These are phyloP conservation scores for Phylloboletellus chloephorus DNA, from an alignment of 1,284 basidiomycete genomes.

Conservation along the genomic window DNA sequence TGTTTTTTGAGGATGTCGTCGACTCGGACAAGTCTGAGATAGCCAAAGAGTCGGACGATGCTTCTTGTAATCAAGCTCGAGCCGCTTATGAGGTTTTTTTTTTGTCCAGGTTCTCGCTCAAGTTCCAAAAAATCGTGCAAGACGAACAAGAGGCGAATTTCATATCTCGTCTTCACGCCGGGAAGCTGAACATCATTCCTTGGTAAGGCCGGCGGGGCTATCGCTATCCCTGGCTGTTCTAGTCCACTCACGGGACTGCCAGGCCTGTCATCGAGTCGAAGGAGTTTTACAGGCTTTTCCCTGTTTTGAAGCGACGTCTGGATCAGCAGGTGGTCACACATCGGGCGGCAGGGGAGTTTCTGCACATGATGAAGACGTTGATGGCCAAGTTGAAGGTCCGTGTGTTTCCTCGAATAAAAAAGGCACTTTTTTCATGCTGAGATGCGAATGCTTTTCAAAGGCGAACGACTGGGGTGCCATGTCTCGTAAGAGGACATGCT, in stretches of 20 bases:
- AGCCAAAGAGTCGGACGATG: constrained; percentile 44
- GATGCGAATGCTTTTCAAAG: constrained; percentile 26
- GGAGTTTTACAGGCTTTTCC: constrained; percentile 53
- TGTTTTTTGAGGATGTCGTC: constrained; percentile 46
- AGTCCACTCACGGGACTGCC: background rate
- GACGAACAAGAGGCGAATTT: constrained; percentile 59
- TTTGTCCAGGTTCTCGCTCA: constrained; percentile 42
- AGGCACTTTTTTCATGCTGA: background rate
- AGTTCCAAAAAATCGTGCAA: constrained; percentile 53
- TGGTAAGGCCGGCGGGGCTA: constrained; percentile 28
- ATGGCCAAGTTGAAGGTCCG: constrained; percentile 63
- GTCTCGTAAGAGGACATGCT: constrained; percentile 41
- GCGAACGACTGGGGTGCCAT: constrained; percentile 61
- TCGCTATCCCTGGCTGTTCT: background rate
- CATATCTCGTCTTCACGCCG: constrained; percentile 50
- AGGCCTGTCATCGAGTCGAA: constrained; percentile 60
- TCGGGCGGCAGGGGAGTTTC: constrained; percentile 46
- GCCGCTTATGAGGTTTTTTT: background rate
- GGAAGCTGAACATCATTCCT: constrained; percentile 52
- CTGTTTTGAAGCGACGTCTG: constrained; percentile 40
- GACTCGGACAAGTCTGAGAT: constrained; percentile 54
- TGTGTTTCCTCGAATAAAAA: background rate
- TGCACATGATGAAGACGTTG: constrained; percentile 54
- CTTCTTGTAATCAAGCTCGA: background rate
- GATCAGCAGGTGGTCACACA: constrained; percentile 48